These are phyloP conservation scores for Cladosporium oxysporum DNA, from an alignment of 2,329 filamentous ascomycete species.

Conservation along the genomic window DNA sequence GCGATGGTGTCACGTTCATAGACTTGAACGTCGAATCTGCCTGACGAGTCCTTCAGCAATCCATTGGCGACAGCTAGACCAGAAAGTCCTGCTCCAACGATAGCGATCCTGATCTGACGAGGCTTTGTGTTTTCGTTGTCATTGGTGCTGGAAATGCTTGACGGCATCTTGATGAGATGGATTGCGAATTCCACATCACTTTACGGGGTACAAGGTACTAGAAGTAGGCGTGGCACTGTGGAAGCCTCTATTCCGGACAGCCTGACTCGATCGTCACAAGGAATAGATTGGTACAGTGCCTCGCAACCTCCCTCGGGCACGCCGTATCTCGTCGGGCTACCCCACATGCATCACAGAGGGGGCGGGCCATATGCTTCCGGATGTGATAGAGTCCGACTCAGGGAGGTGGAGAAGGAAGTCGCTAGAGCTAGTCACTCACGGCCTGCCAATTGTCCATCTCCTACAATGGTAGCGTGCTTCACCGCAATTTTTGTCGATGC, in stretches of 20 bases:
- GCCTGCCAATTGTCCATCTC: neutral
- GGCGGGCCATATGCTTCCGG: too few relatives aligned
- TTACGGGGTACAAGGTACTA: neutral
- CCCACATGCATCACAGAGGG: neutral
- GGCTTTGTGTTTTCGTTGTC: neutral
- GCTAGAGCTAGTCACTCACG: too few relatives aligned
- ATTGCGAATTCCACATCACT: neutral
- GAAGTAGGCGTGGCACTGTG: neutral
- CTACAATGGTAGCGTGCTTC: neutral
- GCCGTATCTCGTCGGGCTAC: neutral
- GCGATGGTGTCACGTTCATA: neutral
- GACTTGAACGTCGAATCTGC: neutral
- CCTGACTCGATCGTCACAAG: neutral
- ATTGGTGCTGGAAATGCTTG: neutral
- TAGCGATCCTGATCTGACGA: neutral
- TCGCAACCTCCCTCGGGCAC: neutral
- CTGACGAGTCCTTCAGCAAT: neutral
- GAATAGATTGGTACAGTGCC: neutral
- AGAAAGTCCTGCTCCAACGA: neutral
- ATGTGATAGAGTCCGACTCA: neutral
- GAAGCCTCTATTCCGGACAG: neutral
- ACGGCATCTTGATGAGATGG: neutral
- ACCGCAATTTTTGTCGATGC: neutral
- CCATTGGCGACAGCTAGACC: neutral
- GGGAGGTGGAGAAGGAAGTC: neutral